Evolutionary conservation across 2,329 filamentous ascomycete genomes (phyloP), one percentile per base, ranked within the genome.

Genomic region (Zalaria sp.): DNA sequence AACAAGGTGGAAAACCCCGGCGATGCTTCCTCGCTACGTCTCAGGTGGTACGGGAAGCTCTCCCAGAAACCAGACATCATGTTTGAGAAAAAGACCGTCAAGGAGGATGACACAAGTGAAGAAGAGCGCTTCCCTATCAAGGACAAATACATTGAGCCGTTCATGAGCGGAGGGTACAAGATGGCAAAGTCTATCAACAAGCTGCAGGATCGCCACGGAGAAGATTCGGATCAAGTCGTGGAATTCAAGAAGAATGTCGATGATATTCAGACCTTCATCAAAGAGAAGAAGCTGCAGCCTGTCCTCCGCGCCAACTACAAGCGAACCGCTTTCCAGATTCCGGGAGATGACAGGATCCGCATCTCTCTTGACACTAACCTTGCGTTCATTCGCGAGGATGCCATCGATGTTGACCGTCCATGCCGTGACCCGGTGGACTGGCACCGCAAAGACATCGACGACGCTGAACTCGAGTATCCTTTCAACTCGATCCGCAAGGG

Each of bases 291-390:
- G 42, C 69, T 98, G 10, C 77, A 89, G 57, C 91, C 91, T 4
- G 74, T 94, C 28, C 62, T 98, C 41, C 79, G 91, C 39, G 91
- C 91, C 47, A 94, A 93, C 63, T 96, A 96, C 60, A 83, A 80
- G 34, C 83, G 91, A 47, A 93, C 87, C 1, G 91, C 91, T 1
- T 98, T 96, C 67, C 91, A 98, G 62, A 94, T 94, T 50, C 91
- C 91, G 4, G 78, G 84, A 9, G 88, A 98, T 57, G 79, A 93
- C 59, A 81, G 84, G 18, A 80, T 98, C 37, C 79, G 91, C 42
- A 84, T 98, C 52, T 88, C 87, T 4, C 83, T 98, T 45, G 91
- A 98, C 59, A 95, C 87, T 0, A 79, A 93, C 51, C 71, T 98
- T 28, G 87, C 86, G 25, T 82, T 96, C 52, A 93, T 98, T 54